Conservation (phyloP, 192 early-diverging fungal species). For the Gigaspora rosea region DNA sequence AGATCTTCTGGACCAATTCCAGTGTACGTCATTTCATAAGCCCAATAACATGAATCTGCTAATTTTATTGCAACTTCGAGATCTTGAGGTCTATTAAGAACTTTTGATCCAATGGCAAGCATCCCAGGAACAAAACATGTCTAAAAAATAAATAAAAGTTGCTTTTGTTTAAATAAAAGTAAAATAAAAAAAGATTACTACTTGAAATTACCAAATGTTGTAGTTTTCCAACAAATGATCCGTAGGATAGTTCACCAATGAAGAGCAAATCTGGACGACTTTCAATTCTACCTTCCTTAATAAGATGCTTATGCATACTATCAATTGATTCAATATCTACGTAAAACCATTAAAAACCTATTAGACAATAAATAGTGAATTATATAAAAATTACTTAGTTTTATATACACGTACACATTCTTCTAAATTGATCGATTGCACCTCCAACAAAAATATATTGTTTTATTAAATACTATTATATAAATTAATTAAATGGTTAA, state of each 20-base stretch:
- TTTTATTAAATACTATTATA: conserved; percentile 56
- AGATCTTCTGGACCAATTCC: conserved; percentile 57
- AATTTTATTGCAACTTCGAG: conserved; percentile 42
- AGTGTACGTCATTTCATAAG: conserved; percentile 48
- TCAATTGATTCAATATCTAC: conserved; percentile 37
- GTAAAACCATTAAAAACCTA: no score
- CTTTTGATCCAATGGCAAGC: conserved; percentile 50
- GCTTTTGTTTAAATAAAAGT: conserved; percentile 27
- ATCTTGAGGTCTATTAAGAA: conserved; percentile 41
- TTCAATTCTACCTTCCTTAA: conserved; percentile 18
- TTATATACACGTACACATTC: conserved; percentile 15
- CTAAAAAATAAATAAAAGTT: conserved; percentile 33
- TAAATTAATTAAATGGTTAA: neutral
- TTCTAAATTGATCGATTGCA: neutral
- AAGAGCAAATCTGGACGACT: conserved; percentile 30
- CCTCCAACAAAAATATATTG: conserved; percentile 47
- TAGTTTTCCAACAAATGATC: conserved; percentile 30
- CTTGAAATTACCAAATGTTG: conserved; percentile 36
- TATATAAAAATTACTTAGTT: neutral
- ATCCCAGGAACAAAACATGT: conserved; percentile 58
- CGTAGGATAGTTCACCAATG: conserved; percentile 28
- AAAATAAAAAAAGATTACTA: neutral
- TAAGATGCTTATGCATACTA: conserved; percentile 40
- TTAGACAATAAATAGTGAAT: no score
- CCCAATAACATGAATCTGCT: conserved; percentile 50